These are phyloP conservation scores for Fomitiporia mediterranea DNA, from an alignment of 1,284 basidiomycete species.

Conservation along the genomic window DNA sequence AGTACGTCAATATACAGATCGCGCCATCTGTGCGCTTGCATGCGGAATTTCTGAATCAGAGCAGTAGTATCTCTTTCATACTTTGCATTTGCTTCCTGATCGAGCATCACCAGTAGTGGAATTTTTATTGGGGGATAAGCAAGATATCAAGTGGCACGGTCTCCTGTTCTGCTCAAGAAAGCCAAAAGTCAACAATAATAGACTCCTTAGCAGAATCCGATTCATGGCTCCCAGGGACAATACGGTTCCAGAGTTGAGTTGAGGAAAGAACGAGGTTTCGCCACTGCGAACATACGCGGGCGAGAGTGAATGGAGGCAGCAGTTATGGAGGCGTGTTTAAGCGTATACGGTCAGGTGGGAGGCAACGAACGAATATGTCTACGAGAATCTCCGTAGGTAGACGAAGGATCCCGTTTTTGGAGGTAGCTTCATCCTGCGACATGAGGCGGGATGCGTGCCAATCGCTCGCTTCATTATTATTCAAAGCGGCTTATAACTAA, in stretches of 20 bases:
- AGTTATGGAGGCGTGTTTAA: neutral
- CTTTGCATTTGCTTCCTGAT: neutral
- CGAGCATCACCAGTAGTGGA: neutral
- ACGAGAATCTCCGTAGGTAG: neutral
- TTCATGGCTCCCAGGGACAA: neutral
- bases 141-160: neutral
- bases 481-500: too few species aligned
- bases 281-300: slow-evolving; percentile 3
- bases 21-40: neutral
- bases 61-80: neutral
- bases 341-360: neutral
- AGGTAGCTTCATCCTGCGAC: too few species aligned
- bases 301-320: slow-evolving; percentile 1
- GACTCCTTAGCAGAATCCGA: neutral
- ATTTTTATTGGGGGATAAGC: neutral
- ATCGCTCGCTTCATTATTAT: too few species aligned
- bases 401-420: neutral
- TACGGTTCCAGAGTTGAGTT: slow-evolving; percentile 5
- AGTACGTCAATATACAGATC: neutral
- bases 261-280: neutral
- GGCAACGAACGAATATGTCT: neutral
- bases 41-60: neutral
- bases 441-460: too few species aligned
- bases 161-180: neutral
- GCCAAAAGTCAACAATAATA: neutral